Evolutionary conservation across 2,329 filamentous ascomycete species (phyloP), one percentile per base, ranked within the genome.

Genomic region (Botrytis tulipae): DNA sequence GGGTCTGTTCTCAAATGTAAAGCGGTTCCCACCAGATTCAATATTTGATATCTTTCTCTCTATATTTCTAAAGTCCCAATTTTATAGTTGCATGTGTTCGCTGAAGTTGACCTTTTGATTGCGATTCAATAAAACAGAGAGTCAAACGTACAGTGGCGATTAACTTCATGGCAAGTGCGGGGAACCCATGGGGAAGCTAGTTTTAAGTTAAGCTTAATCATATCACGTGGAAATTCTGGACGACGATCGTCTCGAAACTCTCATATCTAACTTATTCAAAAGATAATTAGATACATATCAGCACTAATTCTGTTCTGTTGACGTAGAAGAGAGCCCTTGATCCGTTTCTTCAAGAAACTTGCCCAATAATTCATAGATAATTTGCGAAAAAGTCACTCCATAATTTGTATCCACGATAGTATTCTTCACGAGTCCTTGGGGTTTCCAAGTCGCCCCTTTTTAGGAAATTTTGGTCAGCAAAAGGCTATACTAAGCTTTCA

Each of bases 371-470:
- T 40, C 14, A 73, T 25, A 73, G 54, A 48, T 69, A 40, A 2
- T 69, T 73, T 1, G 42, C 63, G 12, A 73, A 61, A 40, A 67
- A 73, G 10, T 61, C 54, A 22, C 63, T 32, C 62, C 62, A 68
- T 7, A 73, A 60, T 40, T 69, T 68, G n/a, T 73, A 73, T 40
- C 71, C 71, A 59, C 71, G 71, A 73, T 69, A 69, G 32, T 60
- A 73, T n/a, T 68, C 71, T 60, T 69, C 51, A n/a, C 62, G 62
- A 59, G 40, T 69, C 37, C 51, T 69, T 60, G 63, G 29, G 32
- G 42, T 61, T 32, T 61, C 51, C 32, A 73, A 35, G 42, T 73
- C 51, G 12, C 51, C 71, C 51, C 71, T 73, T 25, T 4, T 35
- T 40, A 7, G 10, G 22, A 37, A 35, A 7, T 14, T 9, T 37